Evolutionary conservation across 2,329 filamentous ascomycete species (phyloP), one percentile per base, ranked within the genome.

Genomic region (Colletotrichum sp.): DNA sequence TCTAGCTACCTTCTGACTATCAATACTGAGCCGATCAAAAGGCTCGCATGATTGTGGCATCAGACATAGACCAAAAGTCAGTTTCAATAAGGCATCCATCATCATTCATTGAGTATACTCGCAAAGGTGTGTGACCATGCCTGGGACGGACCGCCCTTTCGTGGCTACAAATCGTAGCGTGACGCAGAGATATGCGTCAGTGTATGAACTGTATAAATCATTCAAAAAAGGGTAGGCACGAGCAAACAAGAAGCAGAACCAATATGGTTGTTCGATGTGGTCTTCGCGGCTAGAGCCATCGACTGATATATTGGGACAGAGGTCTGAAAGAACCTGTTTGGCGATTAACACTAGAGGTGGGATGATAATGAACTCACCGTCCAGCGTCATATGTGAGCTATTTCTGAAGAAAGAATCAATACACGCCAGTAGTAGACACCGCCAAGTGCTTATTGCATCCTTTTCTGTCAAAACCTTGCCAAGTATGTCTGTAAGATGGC

Each of bases 201-300:
- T n/a, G 18, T 0, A n/a, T 43, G 38, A 43, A 43, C 38, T n/a
- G 0, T 43, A n/a, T 43, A n/a, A 43, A 12, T 3, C 38, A n/a
- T 43, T 43, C 38, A 43, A 10, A 12, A 1, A 12, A 1, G 38
- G 18, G 18, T n/a, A 6, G 18, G 9, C 38, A 43, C 0, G 9
- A 43, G 38, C 38, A 43, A 43, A 10, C 9, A n/a, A 6, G 16
- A 1, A 43, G 9, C 8, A 43, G 18, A 3, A 6, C 38, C 16
- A 43, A n/a, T 43, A 1, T 0, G 10, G 1, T 43, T 2, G 4
- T 18, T 5, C n/a, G 2, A 5, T n/a, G 16, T 2, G 8, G 2
- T 1, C 8, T 18, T 43, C 6, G 18, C 38, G 0, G 8, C 18
- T n/a, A 43, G 5, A 10, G 18, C 18, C 4, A 10, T 43, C 18